phyloP scores from a whole-genome alignment of 2,329 filamentous ascomycete genomes.

The Arachnopeziza araneosa region DNA sequence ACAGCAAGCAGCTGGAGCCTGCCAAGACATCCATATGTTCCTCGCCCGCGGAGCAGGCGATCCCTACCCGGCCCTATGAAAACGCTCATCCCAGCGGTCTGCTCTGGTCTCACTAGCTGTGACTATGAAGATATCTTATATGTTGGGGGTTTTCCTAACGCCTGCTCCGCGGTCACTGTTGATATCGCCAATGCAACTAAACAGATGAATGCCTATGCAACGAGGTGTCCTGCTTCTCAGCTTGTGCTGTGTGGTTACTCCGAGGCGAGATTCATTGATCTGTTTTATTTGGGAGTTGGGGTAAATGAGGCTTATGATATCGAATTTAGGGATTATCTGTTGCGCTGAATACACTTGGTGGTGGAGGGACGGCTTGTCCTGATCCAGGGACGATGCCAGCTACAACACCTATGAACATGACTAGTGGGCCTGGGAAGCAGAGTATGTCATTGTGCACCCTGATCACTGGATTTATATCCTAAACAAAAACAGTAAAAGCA shows the following conservation, averaged over 20 bases:
- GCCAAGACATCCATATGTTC: neutral
- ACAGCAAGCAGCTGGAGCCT: neutral
- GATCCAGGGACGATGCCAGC: neutral
- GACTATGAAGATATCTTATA: slow-evolving; percentile 2
- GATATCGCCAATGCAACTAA: slow-evolving; percentile 32
- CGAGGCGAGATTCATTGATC: slow-evolving; percentile 3
- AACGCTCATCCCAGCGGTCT: neutral
- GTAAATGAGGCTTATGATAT: neutral
- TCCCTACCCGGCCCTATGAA: slow-evolving; percentile 2
- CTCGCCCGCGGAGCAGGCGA: slow-evolving; percentile 1
- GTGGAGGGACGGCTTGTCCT: slow-evolving; percentile 24
- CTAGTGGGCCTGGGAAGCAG: neutral
- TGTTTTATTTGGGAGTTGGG: neutral
- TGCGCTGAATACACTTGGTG: slow-evolving; percentile 33
- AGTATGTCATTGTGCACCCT: neutral
- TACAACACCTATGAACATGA: neutral
- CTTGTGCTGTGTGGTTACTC: slow-evolving; percentile 39
- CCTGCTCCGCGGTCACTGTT: slow-evolving; percentile 9
- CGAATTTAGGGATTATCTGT: slow-evolving; percentile 33
- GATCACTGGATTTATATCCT: neutral
- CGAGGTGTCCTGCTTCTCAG: slow-evolving; percentile 35
- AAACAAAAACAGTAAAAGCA: neutral
- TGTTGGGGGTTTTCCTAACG: neutral
- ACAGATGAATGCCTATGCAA: slow-evolving; percentile 37
- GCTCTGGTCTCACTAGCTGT: neutral